Base-by-base conservation (phyloP, 495 filamentous ascomycete species). In the Baudoinia panamericana region DNA sequence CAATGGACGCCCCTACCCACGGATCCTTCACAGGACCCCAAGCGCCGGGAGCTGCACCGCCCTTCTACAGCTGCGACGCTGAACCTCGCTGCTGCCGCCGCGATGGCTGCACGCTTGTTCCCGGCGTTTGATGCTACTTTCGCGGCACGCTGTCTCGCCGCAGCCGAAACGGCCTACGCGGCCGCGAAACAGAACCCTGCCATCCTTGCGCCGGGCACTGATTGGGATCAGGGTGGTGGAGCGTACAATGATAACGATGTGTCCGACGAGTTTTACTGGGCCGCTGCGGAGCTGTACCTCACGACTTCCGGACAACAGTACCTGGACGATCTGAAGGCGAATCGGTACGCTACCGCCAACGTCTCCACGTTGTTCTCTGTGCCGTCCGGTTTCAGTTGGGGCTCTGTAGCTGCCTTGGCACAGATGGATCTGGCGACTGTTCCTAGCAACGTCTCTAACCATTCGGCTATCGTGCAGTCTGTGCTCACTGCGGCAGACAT, bases 141-240 rank as follows among this genome's bases (percentile, higher is more conserved):
- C 21, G 27, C 44, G 2, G 21, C 18, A 17, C 16, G 34, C 22
- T 18, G 18, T 16, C 39, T 48, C 20, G n/a, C 24, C 12, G 40
- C 20, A 4, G 45, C 45, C 10, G 19, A 28, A 21, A 30, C 20
- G 5, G 38, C 45, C 6, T 48, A 48, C 25, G 39, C 39, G 11
- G 45, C 45, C 9, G 45, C 45, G 9, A 11, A 43, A 31, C 26
- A 23, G 2, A 16, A 37, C 25, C 45, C 45, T 2, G 23, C 31
- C 10, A 48, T 48, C 15, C 24, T 30, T 12, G 45, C 45, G 3
- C 39, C 45, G 7, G 29, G 30, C 28, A 38, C 30, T 12, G 45
- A 48, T 18, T 48, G 45, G 45, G 45, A 48, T 18, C 30, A 36
- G 5, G 45, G 45, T 23, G 45, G 45, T 3, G 45, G 45, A 2